Base-by-base conservation (phyloP, 2,329 filamentous ascomycete species). In the Scedosporium dehoogii region DNA sequence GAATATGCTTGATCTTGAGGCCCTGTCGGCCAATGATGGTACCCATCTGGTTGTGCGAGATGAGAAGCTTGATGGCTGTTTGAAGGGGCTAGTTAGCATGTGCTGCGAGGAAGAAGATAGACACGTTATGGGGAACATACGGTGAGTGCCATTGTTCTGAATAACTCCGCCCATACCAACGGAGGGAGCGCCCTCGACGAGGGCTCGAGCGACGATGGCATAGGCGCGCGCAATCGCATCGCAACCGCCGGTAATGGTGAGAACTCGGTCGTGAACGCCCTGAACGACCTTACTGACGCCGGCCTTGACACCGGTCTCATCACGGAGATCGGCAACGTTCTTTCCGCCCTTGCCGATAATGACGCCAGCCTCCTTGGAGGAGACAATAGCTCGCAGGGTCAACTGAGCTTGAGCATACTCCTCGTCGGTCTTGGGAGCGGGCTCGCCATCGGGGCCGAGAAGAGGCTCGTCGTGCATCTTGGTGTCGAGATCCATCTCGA, bases 31-130 rank as follows among this genome's bases (percentile, higher is more conserved):
- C 94, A 73, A 99, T 99, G 78, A 99, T 97, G 70, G 94, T 99
- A 66, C 94, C 94, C 94, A 99, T 99, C 78, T 99, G 94, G 76
- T 97, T 97, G 81, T 99, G 93, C 41, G 94, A 99, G 76, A 99
- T 97, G 73, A 99, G 88, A 38, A 99, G 87, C 73, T 96, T 96
- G 75, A 99, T 90, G 65, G 94, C 94, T 99, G 68, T 23, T 65
- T n/a, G 14, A 21, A 46, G 6, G n/a, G n/a, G n/a, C n/a, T 29
- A 7, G 51, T 55, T 55, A 55, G 51, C 21, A 4, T 16, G 16
- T 12, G 29, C 33, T 38, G 3, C 10, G 23, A 18, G 29, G n/a
- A 18, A 25, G 14, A 27, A 27, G 51, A 25, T 55, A 23, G 18
- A 48, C 21, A 4, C 3, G 21, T 6, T 25, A 25, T 25, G 29